These are phyloP conservation scores for Naganishia onofrii DNA, from an alignment of 768 basidiomycete species.

Conservation along the genomic window DNA sequence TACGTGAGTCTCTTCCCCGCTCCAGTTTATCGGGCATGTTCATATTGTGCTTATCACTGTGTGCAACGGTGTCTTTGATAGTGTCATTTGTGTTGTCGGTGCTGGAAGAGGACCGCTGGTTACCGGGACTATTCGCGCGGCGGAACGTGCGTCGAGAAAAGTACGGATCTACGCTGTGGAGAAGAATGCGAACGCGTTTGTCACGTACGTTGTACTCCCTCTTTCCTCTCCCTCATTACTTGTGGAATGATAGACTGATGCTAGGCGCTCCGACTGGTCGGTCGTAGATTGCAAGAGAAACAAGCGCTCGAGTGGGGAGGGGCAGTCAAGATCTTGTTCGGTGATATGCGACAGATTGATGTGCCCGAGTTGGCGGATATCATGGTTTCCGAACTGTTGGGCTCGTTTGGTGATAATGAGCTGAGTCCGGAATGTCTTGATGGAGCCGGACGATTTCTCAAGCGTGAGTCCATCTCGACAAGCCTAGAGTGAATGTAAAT, in stretches of 20 bases:
- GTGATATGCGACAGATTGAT: constrained; percentile 84
- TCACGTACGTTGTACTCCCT: constrained; percentile 66
- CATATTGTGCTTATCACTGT: neutral
- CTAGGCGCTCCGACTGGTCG: neutral
- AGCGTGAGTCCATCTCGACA: constrained; percentile 68
- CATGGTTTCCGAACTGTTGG: constrained; percentile 89
- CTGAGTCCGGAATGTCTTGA: constrained; percentile 97
- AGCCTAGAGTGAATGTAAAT: too few species aligned
- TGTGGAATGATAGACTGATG: neutral
- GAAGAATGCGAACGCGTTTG: constrained; percentile 93
- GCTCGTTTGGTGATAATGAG: constrained; percentile 98
- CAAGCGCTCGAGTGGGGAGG: constrained; percentile 78
- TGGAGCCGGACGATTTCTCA: constrained; percentile 88
- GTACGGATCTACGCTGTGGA: constrained; percentile 82
- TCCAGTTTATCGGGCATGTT: neutral
- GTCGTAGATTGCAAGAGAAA: constrained; percentile 73
- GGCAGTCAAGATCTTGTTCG: constrained; percentile 76
- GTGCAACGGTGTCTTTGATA: constrained; percentile 47
- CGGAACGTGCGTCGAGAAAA: constrained; percentile 64
- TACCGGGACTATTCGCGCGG: constrained; percentile 73
- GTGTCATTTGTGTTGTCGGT: constrained; percentile 84
- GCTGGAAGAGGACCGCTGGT: constrained; percentile 94
- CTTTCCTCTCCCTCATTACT: neutral
- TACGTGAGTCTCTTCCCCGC: constrained; percentile 61
- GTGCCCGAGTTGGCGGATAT: constrained; percentile 88